Evolutionary conservation across 1,284 basidiomycete genomes (phyloP).

Genomic region (Apiotrichum akiyoshidainum): DNA sequence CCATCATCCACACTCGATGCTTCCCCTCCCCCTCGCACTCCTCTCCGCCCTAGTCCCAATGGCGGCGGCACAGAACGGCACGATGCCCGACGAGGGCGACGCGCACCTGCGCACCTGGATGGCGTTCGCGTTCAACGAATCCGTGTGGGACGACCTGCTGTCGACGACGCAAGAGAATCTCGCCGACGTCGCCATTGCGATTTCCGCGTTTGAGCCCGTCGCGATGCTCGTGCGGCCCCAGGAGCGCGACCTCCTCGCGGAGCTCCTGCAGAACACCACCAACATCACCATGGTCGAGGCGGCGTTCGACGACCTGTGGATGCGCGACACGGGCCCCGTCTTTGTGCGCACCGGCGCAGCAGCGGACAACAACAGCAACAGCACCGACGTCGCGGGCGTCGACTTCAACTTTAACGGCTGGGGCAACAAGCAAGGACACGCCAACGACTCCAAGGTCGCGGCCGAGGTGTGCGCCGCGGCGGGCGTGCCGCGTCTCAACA

Average conservation of each 20-base stretch:
- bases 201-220: constrained; percentile 9
- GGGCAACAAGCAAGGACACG: constrained; percentile 1
- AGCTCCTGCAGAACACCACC: background rate
- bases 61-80: too few relatives aligned
- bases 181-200: background rate
- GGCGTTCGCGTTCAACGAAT: background rate
- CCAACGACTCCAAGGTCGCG: background rate
- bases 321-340: constrained; percentile 3
- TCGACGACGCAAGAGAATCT: background rate
- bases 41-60: too few relatives aligned
- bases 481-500: background rate
- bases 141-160: background rate
- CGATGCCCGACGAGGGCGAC: constrained; percentile 10
- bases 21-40: too few relatives aligned
- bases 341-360: background rate
- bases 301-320: constrained; percentile 5
- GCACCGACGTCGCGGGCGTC: background rate
- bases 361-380: too few relatives aligned
- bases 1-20: too few relatives aligned
- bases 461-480: background rate
- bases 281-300: constrained; percentile 1
- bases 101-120: constrained; percentile 9
- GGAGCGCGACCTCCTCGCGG: background rate
- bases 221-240: constrained; percentile 2
- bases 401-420: constrained; percentile 10